A percentile compares a stretch with the other conserved stretches of the same genome.
Conservation (phyloP, 139 green algal species). For the Yamagishiella unicocca region DNA sequence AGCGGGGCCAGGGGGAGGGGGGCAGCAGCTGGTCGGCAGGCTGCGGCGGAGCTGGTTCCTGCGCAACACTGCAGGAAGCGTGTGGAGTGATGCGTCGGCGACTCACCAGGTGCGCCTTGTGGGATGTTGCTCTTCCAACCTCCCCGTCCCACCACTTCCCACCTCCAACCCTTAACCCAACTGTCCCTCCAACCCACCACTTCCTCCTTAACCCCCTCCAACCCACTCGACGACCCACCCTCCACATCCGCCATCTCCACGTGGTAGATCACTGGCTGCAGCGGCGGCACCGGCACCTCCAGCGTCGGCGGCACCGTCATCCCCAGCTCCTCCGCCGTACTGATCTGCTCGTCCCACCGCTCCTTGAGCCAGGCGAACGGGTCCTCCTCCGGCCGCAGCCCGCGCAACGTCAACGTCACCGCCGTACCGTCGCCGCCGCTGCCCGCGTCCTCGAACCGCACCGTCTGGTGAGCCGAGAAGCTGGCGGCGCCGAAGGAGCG, state of each 20-base stretch:
- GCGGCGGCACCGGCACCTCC: slow-evolving; percentile 21
- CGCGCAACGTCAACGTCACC: slow-evolving; percentile 3
- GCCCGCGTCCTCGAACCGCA: slow-evolving; percentile 7
- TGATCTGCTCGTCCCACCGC: slow-evolving; percentile 35
- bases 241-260: slow-evolving; percentile 31
- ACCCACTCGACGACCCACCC: neutral
- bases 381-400: slow-evolving; percentile 1
- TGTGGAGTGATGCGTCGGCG: too few species aligned
- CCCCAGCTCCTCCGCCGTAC: neutral
- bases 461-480: neutral
- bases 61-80: too few species aligned
- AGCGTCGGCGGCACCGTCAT: slow-evolving; percentile 10
- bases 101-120: too few species aligned
- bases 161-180: too few species aligned
- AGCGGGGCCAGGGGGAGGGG: too few species aligned
- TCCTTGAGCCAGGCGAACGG: slow-evolving; percentile 6
- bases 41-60: too few species aligned
- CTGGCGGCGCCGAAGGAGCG: neutral
- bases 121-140: too few species aligned
- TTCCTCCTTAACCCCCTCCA: neutral
- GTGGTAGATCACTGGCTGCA: slow-evolving; percentile 40
- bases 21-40: neutral
- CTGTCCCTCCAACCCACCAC: neutral
- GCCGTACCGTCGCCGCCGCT: neutral
- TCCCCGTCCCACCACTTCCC: too few species aligned